Evolutionary conservation across 2,329 filamentous ascomycete species (phyloP), one percentile per base, ranked within the genome.

Genomic region (Sporothrix curviconia): DNA sequence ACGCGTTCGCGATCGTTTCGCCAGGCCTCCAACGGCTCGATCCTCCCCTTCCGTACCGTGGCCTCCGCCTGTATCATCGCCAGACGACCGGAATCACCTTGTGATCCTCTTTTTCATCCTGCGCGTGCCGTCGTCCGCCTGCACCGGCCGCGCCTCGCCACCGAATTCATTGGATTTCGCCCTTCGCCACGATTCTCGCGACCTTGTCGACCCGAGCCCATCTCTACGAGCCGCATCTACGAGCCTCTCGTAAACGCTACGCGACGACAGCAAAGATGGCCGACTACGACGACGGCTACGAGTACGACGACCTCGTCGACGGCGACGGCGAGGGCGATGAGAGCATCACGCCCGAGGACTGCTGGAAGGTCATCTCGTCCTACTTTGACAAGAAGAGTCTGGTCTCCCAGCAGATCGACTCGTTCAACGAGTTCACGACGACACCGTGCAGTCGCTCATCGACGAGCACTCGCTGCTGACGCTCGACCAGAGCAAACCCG

Each of bases 301-400:
- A 71, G 61, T 68, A 68, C 55, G 66, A 64, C 44, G 62, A 65
- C 37, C 57, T 79, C 66, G 79, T 82, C 57, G 78, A 81, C 54
- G 81, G 85, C 62, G 89, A 90, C 69, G 86, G 86, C 60, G 87
- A 87, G 66, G 83, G 81, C 59, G 84, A 87, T 61, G 82, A 85
- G 61, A 76, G 78, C 65, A 96, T 97, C 75, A 96, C 92, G 25
- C 90, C 92, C 60, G 94, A 97, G 77, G 95, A 99, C 75, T 96
- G 91, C 78, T 99, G 95, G 94, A 89, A 88, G 63, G 92, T 97
- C 68, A 97, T 99, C 70, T 91, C 89, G 57, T 89, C 94, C 9
- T 97, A 96, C 78, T 99, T 99, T 76, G 90, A 96, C 66, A 83
- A 85, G 62, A 99, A 97, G 75, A 92, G 94, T 67, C 81, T 99